Evolutionary conservation across 306 rosid species (phyloP).

Genomic region (Geum urbanum): DNA sequence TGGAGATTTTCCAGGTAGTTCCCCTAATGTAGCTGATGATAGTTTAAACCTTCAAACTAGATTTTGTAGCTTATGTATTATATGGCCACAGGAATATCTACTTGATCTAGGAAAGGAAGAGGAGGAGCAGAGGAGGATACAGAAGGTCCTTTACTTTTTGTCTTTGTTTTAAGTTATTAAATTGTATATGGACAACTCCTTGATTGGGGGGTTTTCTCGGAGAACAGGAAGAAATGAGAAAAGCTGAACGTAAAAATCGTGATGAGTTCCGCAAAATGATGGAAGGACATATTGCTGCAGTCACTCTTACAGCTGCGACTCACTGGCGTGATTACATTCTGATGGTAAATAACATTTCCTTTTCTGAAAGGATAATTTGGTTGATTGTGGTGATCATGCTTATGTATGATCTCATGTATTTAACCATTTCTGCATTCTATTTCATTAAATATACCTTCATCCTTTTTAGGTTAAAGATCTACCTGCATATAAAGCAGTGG

Average conservation of each 20-base stretch:
- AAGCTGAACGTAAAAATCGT: conserved; percentile 81
- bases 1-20: too few species aligned
- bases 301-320: conserved; percentile 69
- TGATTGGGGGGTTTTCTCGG: conserved; percentile 33
- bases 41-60: too few species aligned
- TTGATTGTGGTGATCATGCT: not conserved
- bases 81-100: too few species aligned
- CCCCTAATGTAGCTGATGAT: too few species aligned
- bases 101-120: too few species aligned
- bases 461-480: conserved; percentile 64
- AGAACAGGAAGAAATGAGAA: conserved; percentile 82
- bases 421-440: conserved; percentile 19
- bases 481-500: conserved; percentile 68
- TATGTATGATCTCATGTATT: not conserved
- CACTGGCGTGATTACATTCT: conserved; percentile 84
- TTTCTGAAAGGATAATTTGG: not conserved
- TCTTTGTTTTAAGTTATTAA: too few species aligned
- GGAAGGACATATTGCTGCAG: conserved; percentile 74
- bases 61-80: too few species aligned
- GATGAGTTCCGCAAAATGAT: conserved; percentile 89
- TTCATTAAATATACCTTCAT: conserved; percentile 7
- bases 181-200: not conserved
- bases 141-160: too few species aligned
- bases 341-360: conserved; percentile 42
- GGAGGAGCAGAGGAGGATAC: too few species aligned